These are phyloP conservation scores for Pezicula radicicola DNA, from an alignment of 2,329 filamentous ascomycete genomes.

Conservation along the genomic window DNA sequence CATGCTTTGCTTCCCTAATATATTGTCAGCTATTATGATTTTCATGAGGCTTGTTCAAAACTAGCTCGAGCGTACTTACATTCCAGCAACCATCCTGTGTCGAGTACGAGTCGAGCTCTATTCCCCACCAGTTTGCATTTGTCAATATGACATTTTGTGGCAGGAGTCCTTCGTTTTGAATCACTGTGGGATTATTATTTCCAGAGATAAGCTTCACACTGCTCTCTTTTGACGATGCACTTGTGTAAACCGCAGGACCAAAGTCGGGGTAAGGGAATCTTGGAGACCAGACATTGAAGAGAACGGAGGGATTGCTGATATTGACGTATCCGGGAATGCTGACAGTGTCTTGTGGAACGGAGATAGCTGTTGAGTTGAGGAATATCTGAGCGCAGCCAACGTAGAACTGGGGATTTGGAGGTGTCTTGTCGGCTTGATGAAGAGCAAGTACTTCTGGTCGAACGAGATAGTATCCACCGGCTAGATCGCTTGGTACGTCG, in stretches of 20 bases:
- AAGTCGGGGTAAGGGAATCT: constrained; percentile 55
- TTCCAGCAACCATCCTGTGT: constrained; percentile 58
- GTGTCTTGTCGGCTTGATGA: constrained; percentile 53
- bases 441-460: constrained; percentile 69
- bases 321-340: constrained; percentile 66
- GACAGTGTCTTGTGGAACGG: constrained; percentile 50
- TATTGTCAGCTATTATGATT: not conserved
- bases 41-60: not conserved
- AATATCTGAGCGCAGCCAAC: constrained; percentile 70
- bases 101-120: constrained; percentile 55
- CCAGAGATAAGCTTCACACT: not conserved
- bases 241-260: constrained; percentile 43
- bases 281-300: constrained; percentile 61
- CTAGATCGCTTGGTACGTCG: constrained; percentile 56
- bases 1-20: constrained; percentile 43
- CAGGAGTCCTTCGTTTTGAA: constrained; percentile 46
- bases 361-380: constrained; percentile 46
- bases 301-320: constrained; percentile 50
- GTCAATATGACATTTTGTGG: constrained; percentile 57
- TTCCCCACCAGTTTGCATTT: constrained; percentile 72
- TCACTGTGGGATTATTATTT: constrained; percentile 3
- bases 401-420: constrained; percentile 69
- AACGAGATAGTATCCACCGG: constrained; percentile 67
- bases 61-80: constrained; percentile 22
- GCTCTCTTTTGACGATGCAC: not conserved